These are phyloP conservation scores for Ochetophila trinervis DNA, from an alignment of 306 rosid species.

Conservation along the genomic window DNA sequence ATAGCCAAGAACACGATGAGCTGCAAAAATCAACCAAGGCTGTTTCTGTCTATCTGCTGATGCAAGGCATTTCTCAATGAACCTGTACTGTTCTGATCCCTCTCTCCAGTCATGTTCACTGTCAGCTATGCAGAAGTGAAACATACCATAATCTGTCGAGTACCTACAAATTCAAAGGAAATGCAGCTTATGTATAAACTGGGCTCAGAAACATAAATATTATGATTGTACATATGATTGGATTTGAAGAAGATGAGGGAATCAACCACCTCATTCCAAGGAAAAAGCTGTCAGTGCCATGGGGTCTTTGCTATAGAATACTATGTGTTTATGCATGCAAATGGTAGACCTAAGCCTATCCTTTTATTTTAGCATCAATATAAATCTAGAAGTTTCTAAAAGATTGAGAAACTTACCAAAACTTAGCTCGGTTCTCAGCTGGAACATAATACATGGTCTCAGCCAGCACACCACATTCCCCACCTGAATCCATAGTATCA, in stretches of 20 bases:
- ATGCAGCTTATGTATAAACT: no score
- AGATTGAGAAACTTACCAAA: conserved; percentile 48
- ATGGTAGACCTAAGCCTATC: no score
- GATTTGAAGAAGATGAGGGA: no score
- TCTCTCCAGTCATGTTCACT: conserved; percentile 86
- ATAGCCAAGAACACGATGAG: conserved; percentile 95
- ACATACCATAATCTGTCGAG: conserved; percentile 78
- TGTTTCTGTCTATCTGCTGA: conserved; percentile 80
- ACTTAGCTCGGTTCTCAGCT: conserved; percentile 84
- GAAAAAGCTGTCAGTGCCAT: no score
- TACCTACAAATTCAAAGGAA: conserved; percentile 72
- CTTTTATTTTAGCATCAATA: no score
- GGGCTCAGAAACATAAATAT: neutral
- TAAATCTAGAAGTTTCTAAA: no score
- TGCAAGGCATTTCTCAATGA: conserved; percentile 81
- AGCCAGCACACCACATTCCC: conserved; percentile 84
- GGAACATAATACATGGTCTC: conserved; percentile 89
- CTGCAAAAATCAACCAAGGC: conserved; percentile 80
- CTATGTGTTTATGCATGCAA: no score
- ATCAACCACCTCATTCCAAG: no score
- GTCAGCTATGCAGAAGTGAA: conserved; percentile 78
- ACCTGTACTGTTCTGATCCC: conserved; percentile 80
- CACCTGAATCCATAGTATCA: conserved; percentile 67
- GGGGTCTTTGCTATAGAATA: no score
- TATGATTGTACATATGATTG: no score